Conservation (phyloP, 2,329 filamentous ascomycete species). For the Stachybotrys chartarum region DNA sequence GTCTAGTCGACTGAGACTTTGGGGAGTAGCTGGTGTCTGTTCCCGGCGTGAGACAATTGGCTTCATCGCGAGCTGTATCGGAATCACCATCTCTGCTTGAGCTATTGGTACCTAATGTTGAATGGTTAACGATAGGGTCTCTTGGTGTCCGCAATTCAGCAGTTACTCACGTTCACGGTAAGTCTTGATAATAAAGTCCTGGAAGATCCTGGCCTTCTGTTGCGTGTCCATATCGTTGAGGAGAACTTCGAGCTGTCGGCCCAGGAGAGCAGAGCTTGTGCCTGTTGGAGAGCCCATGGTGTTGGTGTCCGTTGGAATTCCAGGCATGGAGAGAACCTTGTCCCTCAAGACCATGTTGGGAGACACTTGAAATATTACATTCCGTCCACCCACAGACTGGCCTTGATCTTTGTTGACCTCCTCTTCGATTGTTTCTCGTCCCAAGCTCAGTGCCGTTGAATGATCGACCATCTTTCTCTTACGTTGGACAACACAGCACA, state of each 20-base stretch:
- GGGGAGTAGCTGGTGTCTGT: constrained; percentile 8
- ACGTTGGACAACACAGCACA: neutral
- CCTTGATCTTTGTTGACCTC: neutral
- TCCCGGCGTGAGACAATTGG: constrained; percentile 6
- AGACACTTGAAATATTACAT: neutral
- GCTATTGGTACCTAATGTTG: neutral
- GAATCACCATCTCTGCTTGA: neutral
- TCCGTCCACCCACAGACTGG: neutral
- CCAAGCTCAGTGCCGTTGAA: neutral
- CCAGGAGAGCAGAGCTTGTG: neutral
- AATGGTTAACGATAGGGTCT: too few relatives aligned
- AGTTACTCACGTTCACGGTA: neutral
- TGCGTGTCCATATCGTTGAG: neutral
- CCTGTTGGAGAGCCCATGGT: neutral
- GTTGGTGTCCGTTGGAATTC: neutral
- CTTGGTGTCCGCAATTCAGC: too few relatives aligned
- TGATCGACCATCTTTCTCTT: neutral
- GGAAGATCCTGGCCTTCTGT: neutral
- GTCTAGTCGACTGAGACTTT: neutral
- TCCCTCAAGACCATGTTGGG: neutral
- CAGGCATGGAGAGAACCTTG: neutral
- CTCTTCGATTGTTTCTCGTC: neutral
- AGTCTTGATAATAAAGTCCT: neutral
- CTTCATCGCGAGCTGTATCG: neutral
- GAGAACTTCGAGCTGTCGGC: neutral